Percentiles rank a stretch among this genome's conserved stretches.
Evolutionary conservation across 1,284 basidiomycete genomes (phyloP).

Genomic region (Leccinum pseudoinsigne): DNA sequence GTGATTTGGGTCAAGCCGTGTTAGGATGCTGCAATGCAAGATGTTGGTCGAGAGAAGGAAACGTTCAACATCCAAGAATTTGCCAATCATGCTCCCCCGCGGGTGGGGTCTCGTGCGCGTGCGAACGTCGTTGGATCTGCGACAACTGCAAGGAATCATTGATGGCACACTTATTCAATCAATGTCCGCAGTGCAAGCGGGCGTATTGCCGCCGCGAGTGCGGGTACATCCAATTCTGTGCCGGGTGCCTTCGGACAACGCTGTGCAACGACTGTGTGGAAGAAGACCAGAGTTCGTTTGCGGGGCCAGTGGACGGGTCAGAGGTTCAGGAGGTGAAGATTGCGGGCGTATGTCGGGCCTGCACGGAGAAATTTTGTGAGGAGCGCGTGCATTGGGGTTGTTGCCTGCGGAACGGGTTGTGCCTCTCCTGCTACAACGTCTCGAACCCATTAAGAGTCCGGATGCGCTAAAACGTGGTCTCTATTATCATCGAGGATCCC

Average conservation of each 20-base stretch:
- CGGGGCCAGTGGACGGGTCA: not conserved
- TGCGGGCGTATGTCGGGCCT: not conserved
- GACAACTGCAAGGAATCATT: slow-evolving; percentile 21
- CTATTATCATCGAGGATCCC: too few relatives aligned
- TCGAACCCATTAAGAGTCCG: too few relatives aligned
- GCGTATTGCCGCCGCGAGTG: slow-evolving; percentile 3
- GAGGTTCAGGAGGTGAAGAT: slow-evolving; percentile 8
- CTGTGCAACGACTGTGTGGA: slow-evolving; percentile 15
- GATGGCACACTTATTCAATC: too few relatives aligned
- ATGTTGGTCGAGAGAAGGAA: not conserved
- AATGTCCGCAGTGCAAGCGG: not conserved
- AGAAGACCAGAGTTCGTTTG: slow-evolving; percentile 17
- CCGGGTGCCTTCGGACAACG: slow-evolving; percentile 18
- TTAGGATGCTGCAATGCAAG: too few relatives aligned
- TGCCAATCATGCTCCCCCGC: not conserved
- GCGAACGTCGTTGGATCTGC: slow-evolving; percentile 24
- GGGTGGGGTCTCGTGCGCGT: slow-evolving; percentile 19
- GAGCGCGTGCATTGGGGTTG: too few relatives aligned
- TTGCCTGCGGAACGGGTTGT: too few relatives aligned
- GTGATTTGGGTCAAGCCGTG: too few relatives aligned
- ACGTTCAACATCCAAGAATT: not conserved
- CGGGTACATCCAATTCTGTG: slow-evolving; percentile 16
- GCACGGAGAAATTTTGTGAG: slow-evolving; percentile 14
- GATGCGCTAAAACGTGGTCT: too few relatives aligned
- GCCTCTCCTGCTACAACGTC: too few relatives aligned